Conservation (phyloP, 345 rosid species). For the Sonneratia caseolaris region DNA sequence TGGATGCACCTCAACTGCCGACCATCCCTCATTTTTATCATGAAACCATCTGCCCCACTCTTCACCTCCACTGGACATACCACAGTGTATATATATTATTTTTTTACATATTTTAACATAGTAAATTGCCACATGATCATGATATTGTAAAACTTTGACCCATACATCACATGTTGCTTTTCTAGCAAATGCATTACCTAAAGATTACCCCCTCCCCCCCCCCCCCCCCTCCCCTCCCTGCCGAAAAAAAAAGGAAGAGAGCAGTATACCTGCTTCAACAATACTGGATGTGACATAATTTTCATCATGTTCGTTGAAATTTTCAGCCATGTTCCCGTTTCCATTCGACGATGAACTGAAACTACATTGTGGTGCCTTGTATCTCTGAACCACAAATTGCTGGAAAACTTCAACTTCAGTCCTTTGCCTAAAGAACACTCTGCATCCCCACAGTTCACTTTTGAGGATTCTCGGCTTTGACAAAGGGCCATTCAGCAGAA, state of each 20-base stretch:
- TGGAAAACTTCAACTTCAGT: constrained; percentile 21
- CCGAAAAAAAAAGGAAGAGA: neutral
- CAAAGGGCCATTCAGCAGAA: constrained; percentile 31
- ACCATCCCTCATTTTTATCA: constrained; percentile 95
- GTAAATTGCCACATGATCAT: neutral
- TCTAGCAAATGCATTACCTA: neutral
- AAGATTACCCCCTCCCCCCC: too few relatives aligned
- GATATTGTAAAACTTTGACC: neutral
- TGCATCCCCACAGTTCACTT: constrained; percentile 40
- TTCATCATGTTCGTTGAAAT: constrained; percentile 73
- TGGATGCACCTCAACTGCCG: constrained; percentile 70
- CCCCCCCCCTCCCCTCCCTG: too few relatives aligned
- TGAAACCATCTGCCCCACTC: constrained; percentile 81
- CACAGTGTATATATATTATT: constrained; percentile 7
- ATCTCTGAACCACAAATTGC: constrained; percentile 17
- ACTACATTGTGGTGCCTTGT: constrained; percentile 38
- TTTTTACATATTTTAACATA: neutral
- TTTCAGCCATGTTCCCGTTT: constrained; percentile 71
- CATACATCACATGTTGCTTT: neutral
- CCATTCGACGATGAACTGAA: constrained; percentile 81
- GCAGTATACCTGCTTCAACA: constrained; percentile 76
- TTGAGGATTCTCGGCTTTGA: constrained; percentile 24
- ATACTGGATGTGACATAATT: constrained; percentile 75
- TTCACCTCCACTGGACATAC: constrained; percentile 66
- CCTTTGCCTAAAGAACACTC: constrained; percentile 18